phyloP scores from a whole-genome alignment of 2,329 filamentous ascomycete genomes.

The Graphiopsis chlorocephala region DNA sequence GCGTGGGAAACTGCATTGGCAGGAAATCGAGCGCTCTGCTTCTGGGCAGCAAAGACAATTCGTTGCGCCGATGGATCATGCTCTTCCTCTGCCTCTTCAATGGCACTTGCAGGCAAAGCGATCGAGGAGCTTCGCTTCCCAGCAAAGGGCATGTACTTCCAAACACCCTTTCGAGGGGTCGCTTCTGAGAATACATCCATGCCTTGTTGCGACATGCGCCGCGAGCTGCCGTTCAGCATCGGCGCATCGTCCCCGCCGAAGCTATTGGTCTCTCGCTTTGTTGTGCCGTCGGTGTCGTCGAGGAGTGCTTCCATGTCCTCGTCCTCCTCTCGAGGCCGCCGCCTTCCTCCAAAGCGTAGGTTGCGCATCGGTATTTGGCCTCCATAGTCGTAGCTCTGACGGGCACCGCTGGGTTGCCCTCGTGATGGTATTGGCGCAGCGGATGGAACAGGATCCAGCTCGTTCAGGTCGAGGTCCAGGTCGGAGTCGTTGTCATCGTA shows the following conservation, averaged over 20 bases:
- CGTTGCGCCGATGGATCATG: conserved; percentile 67
- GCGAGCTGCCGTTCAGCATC: conserved; percentile 49
- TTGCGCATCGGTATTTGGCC: conserved; percentile 68
- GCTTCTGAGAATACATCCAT: conserved; percentile 32
- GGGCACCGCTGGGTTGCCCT: conserved; percentile 22
- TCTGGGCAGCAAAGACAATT: conserved; percentile 70
- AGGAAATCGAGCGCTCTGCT: conserved; percentile 74
- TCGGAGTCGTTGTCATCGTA: conserved; percentile 63
- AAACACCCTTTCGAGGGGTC: conserved; percentile 27
- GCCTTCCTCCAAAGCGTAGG: conserved; percentile 48
- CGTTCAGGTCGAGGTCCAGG: conserved; percentile 72
- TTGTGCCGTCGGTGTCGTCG: conserved; percentile 45
- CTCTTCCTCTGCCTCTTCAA: conserved; percentile 43
- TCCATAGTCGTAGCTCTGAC: conserved; percentile 38
- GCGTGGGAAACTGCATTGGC: conserved; percentile 92
- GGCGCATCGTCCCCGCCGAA: conserved; percentile 62
- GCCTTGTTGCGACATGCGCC: conserved; percentile 18
- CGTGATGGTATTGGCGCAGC: conserved; percentile 27
- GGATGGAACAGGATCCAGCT: conserved; percentile 64
- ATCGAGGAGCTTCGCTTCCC: conserved; percentile 22
- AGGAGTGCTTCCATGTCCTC: conserved; percentile 65
- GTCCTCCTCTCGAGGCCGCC: conserved; percentile 49
- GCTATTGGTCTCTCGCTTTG: conserved; percentile 1
- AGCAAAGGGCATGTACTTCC: conserved; percentile 28
- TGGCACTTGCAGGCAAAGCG: conserved; percentile 24